These are phyloP conservation scores for Heritiera fomes DNA, from an alignment of 345 rosid species.

Conservation along the genomic window DNA sequence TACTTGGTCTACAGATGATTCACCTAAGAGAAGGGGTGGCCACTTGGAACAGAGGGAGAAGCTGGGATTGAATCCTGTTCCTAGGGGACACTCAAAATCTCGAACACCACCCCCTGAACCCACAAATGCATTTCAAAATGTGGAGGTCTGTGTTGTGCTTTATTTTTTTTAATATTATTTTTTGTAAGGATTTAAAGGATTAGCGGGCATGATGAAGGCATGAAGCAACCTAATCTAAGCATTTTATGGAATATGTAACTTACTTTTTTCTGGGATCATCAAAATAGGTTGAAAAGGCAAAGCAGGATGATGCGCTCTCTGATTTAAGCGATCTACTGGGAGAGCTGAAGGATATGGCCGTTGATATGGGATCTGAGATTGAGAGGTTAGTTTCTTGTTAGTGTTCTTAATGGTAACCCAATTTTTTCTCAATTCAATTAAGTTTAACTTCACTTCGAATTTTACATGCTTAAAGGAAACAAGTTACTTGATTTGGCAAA, in stretches of 20 bases:
- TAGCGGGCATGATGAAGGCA: constrained; percentile 1
- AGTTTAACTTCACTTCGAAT: not conserved
- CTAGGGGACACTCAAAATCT: constrained; percentile 45
- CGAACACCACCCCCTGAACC: constrained; percentile 52
- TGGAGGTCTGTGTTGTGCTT: constrained; percentile 60
- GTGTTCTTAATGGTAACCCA: not conserved
- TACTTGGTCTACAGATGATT: constrained; percentile 52
- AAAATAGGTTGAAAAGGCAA: constrained; percentile 66
- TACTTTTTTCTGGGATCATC: not conserved
- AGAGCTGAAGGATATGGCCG: constrained; percentile 81
- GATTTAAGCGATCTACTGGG: constrained; percentile 69
- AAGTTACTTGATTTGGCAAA: not conserved
- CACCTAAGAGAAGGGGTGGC: constrained; percentile 54
- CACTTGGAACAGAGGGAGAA: constrained; percentile 82
- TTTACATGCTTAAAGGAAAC: not conserved
- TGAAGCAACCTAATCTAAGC: not conserved
- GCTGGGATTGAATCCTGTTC: constrained; percentile 64
- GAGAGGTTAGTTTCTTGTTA: constrained; percentile 49
- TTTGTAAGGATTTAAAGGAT: constrained; percentile 1
- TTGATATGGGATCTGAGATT: constrained; percentile 83
- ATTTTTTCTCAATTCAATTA: not conserved
- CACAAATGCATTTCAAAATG: constrained; percentile 66
- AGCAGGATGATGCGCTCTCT: constrained; percentile 80
- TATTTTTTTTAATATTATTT: not conserved
- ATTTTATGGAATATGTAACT: constrained; percentile 1